Conservation (phyloP, 1,284 basidiomycete genomes). For the Ustilago cynodontis region DNA sequence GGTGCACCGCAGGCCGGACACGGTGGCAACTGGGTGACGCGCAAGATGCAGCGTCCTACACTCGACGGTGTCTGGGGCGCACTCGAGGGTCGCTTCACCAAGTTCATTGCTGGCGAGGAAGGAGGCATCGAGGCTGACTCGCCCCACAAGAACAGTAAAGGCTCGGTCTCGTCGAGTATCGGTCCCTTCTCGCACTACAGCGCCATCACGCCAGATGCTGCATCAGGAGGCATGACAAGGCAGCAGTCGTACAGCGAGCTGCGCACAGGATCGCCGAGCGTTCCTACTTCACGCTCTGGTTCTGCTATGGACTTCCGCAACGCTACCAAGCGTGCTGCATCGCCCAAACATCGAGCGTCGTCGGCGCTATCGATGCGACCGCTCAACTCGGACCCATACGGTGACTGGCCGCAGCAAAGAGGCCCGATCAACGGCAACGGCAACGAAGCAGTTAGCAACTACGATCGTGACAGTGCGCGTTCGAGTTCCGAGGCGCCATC, state of each 20-base stretch:
- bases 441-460: slow-evolving; percentile 32
- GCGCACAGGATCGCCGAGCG: slow-evolving; percentile 34
- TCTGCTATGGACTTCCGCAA: slow-evolving; percentile 56
- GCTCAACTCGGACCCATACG: slow-evolving; percentile 39
- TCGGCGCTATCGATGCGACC: slow-evolving; percentile 55
- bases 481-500: slow-evolving; percentile 32
- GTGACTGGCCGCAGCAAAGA: slow-evolving; percentile 50
- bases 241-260: slow-evolving; percentile 65
- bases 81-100: slow-evolving; percentile 93
- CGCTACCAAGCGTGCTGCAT: slow-evolving; percentile 41
- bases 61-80: slow-evolving; percentile 92
- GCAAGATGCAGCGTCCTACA: slow-evolving; percentile 79
- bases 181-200: slow-evolving; percentile 96
- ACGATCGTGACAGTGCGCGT: slow-evolving; percentile 37
- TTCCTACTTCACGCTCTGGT: slow-evolving; percentile 51
- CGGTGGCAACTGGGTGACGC: slow-evolving; percentile 76
- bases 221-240: slow-evolving; percentile 67
- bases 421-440: slow-evolving; percentile 14
- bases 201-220: slow-evolving; percentile 83
- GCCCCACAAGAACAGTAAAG: slow-evolving; percentile 68
- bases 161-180: slow-evolving; percentile 45
- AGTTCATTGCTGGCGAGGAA: slow-evolving; percentile 84
- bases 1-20: slow-evolving; percentile 76
- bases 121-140: slow-evolving; percentile 67
- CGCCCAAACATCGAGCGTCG: slow-evolving; percentile 47